Base-by-base conservation (phyloP, 1,284 basidiomycete genomes). In the Tilletia horrida region DNA sequence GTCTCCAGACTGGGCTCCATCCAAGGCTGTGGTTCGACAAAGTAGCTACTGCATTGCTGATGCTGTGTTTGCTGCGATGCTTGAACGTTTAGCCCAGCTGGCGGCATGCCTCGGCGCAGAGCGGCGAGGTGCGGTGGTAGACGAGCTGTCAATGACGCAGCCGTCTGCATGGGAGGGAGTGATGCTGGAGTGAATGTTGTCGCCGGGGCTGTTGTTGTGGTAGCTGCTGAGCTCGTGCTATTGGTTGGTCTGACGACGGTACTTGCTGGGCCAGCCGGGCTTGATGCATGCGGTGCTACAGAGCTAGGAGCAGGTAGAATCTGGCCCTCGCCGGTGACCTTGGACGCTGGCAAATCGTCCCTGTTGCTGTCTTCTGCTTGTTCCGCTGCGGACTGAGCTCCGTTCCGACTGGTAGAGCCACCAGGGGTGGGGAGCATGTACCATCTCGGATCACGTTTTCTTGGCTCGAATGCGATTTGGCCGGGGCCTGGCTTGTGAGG, bases 11-110 rank as follows among this genome's bases (percentile, higher is more conserved):
- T 86, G 2, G 88, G 85, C 66, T 91, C 88, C 95, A 98, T 98
- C 95, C 95, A 98, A 75, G 89, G 90, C 86, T 96, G 89, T 88
- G 94, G 93, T 82, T 98, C 95, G 62, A 97, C 88, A 82, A 97
- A 97, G 83, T 97, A 97, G 7, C 92, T 92, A 1, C 92, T 94
- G 83, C 93, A 97, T 11, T 76, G 89, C 88, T 2, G 88, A 83
- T 7, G 75, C 73, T 40, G 61, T n/a, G n/a, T n/a, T 4, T 21
- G 50, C 18, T 25, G 40, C n/a, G 6, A 52, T n/a, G 43, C 11
- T 44, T 35, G 16, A 14, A 11, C 23, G 6, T 43, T 43, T 35
- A n/a, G n/a, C 11, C 18, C 9, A 25, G 61, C 21, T 27, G 43
- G 40, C 42, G 44, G 25, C 21, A 64, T 50, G 29, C 69, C 73